phyloP scores from a whole-genome alignment of 768 basidiomycete genomes.

The Boletus subcaerulescens region DNA sequence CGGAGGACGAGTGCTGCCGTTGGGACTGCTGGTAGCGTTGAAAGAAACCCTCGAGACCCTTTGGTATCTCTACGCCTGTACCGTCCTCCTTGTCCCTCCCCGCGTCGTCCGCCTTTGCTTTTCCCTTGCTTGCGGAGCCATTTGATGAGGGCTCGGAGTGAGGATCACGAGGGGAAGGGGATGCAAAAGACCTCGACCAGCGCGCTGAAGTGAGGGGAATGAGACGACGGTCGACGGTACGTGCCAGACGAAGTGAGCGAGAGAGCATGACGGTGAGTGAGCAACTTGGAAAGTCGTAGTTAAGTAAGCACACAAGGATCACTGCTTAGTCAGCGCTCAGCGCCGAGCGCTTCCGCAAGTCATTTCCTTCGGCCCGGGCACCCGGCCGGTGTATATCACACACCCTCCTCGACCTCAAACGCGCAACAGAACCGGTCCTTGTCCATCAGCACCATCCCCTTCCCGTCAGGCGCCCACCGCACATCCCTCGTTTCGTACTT shows the following conservation, averaged over 20 bases:
- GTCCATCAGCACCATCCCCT: conserved; percentile 71
- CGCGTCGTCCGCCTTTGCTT: conserved; percentile 32
- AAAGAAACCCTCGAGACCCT: conserved; percentile 77
- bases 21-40: conserved; percentile 54
- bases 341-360: neutral
- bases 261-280: conserved; percentile 48
- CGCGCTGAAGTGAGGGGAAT: conserved; percentile 31
- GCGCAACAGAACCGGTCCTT: conserved; percentile 83
- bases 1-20: conserved; percentile 28
- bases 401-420: conserved; percentile 63
- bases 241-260: conserved; percentile 55
- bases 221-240: conserved; percentile 42
- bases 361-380: neutral
- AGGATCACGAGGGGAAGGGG: conserved; percentile 38
- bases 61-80: conserved; percentile 46
- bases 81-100: conserved; percentile 33
- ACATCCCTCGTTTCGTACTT: conserved; percentile 70
- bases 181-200: conserved; percentile 46
- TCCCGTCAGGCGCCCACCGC: conserved; percentile 84
- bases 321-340: conserved; percentile 20
- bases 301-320: neutral
- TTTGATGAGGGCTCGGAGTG: conserved; percentile 27
- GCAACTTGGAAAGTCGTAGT: neutral
- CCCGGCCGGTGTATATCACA: neutral
- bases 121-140: conserved; percentile 27